Conservation (phyloP, 2,329 filamentous ascomycete genomes). For the Epichloe typhina region DNA sequence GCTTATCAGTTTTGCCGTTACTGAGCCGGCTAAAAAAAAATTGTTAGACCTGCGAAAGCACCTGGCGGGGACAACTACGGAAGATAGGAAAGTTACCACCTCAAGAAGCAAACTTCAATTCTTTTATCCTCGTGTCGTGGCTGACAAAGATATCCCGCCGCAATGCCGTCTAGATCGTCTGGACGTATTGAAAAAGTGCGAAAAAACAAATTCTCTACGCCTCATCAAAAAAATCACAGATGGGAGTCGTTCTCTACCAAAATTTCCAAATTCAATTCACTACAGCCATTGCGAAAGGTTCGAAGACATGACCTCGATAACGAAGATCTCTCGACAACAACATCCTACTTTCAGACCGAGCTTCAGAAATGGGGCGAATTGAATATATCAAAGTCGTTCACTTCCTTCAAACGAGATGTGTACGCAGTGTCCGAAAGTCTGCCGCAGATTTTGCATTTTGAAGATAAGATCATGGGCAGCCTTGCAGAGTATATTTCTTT, state of each 20-base stretch:
- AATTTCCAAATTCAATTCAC: conserved; percentile 73
- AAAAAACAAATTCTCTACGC: conserved; percentile 57
- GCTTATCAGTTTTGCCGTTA: conserved; percentile 24
- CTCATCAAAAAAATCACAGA: conserved; percentile 69
- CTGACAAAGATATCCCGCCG: conserved; percentile 17
- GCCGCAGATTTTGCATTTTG: conserved; percentile 82
- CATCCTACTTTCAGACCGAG: conserved; percentile 77
- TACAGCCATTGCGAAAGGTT: conserved; percentile 85
- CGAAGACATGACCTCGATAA: conserved; percentile 73
- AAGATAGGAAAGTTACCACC: background rate
- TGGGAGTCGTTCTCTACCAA: conserved; percentile 88
- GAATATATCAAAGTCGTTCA: conserved; percentile 75
- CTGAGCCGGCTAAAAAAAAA: conserved; percentile 23
- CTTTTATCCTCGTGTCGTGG: conserved; percentile 8
- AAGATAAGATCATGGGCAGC: conserved; percentile 68
- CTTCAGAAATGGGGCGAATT: conserved; percentile 84
- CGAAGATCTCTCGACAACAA: conserved; percentile 59
- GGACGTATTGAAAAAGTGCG: conserved; percentile 56
- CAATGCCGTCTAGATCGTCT: conserved; percentile 48
- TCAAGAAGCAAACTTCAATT: background rate
- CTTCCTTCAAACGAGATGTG: conserved; percentile 61
- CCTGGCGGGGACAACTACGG: conserved; percentile 6
- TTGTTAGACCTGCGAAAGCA: conserved; percentile 7
- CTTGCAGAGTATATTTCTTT: conserved; percentile 64
- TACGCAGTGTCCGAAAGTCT: conserved; percentile 75